Percentiles rank a stretch among this genome's conserved stretches.
These are phyloP conservation scores for Thelonectria olida DNA, from an alignment of 2,329 filamentous ascomycete species.

Conservation along the genomic window DNA sequence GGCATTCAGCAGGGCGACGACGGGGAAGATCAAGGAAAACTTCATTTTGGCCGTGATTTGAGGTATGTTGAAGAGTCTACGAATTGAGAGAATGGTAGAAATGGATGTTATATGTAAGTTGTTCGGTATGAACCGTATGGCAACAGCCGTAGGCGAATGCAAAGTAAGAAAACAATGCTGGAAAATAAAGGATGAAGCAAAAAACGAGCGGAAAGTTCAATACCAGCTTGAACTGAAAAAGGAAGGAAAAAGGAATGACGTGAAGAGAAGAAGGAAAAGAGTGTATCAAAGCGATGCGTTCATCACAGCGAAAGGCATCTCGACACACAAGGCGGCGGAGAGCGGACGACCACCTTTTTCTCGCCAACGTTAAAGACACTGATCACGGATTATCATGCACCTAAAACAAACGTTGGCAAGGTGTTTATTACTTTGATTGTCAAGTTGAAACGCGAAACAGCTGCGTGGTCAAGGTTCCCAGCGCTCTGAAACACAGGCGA, in stretches of 20 bases:
- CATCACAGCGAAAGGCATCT: no score
- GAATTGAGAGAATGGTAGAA: background rate
- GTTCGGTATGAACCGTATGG: no score
- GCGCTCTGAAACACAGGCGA: background rate
- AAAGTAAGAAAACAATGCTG: background rate
- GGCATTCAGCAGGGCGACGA: background rate
- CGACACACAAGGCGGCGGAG: background rate
- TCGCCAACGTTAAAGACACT: background rate
- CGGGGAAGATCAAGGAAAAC: slow-evolving; percentile 12
- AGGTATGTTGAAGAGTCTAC: background rate
- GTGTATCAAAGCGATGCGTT: background rate
- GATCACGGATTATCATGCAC: background rate
- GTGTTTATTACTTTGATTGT: background rate
- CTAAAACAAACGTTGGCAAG: background rate
- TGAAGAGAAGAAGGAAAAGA: background rate
- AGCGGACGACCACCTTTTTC: slow-evolving; percentile 6
- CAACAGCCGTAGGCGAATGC: background rate
- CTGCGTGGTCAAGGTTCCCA: background rate
- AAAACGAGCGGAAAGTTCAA: slow-evolving; percentile 4
- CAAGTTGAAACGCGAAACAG: background rate
- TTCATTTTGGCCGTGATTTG: slow-evolving; percentile 16
- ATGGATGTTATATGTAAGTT: background rate
- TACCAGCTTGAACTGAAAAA: background rate
- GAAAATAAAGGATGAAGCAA: background rate
- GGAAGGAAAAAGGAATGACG: background rate